Evolutionary conservation across 2,329 filamentous ascomycete species (phyloP).

Genomic region (Aspergillus versicolor): DNA sequence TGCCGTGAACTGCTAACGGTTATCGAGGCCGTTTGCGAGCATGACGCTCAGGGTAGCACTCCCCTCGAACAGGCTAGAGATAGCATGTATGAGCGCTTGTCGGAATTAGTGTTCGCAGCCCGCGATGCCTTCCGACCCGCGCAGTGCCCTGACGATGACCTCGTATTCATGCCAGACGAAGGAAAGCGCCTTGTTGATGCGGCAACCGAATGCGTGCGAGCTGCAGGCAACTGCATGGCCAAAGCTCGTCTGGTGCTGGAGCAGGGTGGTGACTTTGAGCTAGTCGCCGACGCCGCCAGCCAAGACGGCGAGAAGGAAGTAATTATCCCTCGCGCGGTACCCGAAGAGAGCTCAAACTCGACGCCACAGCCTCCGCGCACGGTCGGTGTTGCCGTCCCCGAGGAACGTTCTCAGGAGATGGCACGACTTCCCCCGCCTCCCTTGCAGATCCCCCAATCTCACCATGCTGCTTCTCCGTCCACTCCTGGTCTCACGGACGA

Average conservation of each 20-base stretch:
- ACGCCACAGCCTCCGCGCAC: constrained; percentile 23
- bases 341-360: constrained; percentile 14
- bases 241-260: constrained; percentile 85
- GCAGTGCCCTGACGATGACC: constrained; percentile 67
- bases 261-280: constrained; percentile 85
- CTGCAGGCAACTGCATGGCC: constrained; percentile 85
- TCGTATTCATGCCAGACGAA: constrained; percentile 77
- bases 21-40: constrained; percentile 77
- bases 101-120: constrained; percentile 76
- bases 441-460: constrained; percentile 41
- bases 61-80: constrained; percentile 68
- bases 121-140: constrained; percentile 72
- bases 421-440: constrained; percentile 46
- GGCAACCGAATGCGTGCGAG: constrained; percentile 83
- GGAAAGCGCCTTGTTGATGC: constrained; percentile 73
- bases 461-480: constrained; percentile 29
- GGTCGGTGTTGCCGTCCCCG: constrained; percentile 11
- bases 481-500: constrained; percentile 39
- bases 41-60: constrained; percentile 67
- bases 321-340: constrained; percentile 7
- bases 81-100: constrained; percentile 76
- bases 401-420: constrained; percentile 28
- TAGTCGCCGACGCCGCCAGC: constrained; percentile 53
- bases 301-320: constrained; percentile 42
- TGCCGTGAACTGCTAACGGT: constrained; percentile 77